Percentiles rank a stretch among this genome's conserved stretches.
phyloP scores from a whole-genome alignment of 2,329 filamentous ascomycete species.

The Aspergillus chevalieri region DNA sequence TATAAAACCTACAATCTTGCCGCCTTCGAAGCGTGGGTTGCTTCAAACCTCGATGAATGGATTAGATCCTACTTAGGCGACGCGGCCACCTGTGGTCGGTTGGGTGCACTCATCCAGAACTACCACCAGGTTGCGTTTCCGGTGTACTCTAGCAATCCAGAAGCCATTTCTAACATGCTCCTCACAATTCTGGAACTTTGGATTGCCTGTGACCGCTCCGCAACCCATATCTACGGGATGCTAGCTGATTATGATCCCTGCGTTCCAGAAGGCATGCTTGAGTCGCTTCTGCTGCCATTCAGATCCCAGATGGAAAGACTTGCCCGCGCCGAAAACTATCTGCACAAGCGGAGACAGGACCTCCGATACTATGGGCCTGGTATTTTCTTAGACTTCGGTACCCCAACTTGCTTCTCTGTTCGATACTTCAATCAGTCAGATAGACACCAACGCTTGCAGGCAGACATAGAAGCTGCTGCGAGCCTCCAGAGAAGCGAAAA shows the following conservation, averaged over 20 bases:
- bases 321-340: slow-evolving; percentile 7
- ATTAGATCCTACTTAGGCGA: not conserved
- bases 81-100: slow-evolving; percentile 19
- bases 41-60: slow-evolving; percentile 35
- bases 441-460: slow-evolving; percentile 27
- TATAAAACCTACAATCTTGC: slow-evolving; percentile 15
- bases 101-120: slow-evolving; percentile 4
- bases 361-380: slow-evolving; percentile 24
- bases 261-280: slow-evolving; percentile 34
- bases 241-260: slow-evolving; percentile 43
- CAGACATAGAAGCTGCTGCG: slow-evolving; percentile 1
- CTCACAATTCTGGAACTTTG: slow-evolving; percentile 52
- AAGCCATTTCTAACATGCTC: slow-evolving; percentile 47
- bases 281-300: slow-evolving; percentile 43
- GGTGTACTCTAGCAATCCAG: slow-evolving; percentile 38
- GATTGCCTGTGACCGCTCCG: slow-evolving; percentile 48
- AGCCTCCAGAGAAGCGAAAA: not conserved
- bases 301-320: slow-evolving; percentile 13
- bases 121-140: slow-evolving; percentile 27
- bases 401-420: slow-evolving; percentile 35
- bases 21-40: slow-evolving; percentile 48
- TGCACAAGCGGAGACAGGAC: slow-evolving; percentile 13
- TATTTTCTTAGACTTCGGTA: not conserved
- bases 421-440: slow-evolving; percentile 40
- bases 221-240: slow-evolving; percentile 32